Conservation (phyloP, 2,329 filamentous ascomycete species). For the Phoma sp. region DNA sequence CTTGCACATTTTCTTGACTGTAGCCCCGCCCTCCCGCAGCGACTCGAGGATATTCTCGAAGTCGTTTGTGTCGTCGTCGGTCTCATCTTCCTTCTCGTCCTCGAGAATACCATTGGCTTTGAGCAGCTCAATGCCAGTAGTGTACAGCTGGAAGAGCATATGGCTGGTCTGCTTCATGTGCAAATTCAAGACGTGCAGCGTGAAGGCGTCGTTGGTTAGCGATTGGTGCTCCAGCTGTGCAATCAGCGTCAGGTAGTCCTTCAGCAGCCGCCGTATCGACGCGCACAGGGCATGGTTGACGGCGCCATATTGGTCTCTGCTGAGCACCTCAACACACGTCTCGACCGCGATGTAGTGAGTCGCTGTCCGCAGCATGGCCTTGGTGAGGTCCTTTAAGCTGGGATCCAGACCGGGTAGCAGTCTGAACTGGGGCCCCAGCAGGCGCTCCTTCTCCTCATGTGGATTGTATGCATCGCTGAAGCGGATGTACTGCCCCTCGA, state of each 20-base stretch:
- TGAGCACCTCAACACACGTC: constrained; percentile 92
- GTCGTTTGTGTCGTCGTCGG: constrained; percentile 78
- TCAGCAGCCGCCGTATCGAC: constrained; percentile 87
- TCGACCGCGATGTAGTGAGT: constrained; percentile 92
- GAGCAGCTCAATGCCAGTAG: constrained; percentile 76
- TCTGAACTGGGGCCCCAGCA: constrained; percentile 81
- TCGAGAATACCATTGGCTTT: constrained; percentile 88
- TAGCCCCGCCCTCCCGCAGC: constrained; percentile 83
- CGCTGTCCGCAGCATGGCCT: constrained; percentile 90
- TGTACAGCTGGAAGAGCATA: constrained; percentile 89
- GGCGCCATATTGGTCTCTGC: constrained; percentile 87
- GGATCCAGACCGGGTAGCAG: constrained; percentile 86
- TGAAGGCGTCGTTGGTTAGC: constrained; percentile 86
- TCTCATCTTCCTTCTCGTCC: constrained; percentile 68
- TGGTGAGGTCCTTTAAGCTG: constrained; percentile 84
- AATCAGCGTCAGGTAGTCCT: constrained; percentile 91
- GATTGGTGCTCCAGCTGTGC: constrained; percentile 94
- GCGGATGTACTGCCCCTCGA: constrained; percentile 95
- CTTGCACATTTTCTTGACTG: constrained; percentile 91
- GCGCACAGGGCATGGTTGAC: constrained; percentile 97
- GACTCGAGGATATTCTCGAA: constrained; percentile 93
- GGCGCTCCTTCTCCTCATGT: constrained; percentile 80
- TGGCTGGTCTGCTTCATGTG: constrained; percentile 89
- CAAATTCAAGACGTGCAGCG: constrained; percentile 88
- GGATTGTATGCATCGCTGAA: constrained; percentile 85